phyloP scores from a whole-genome alignment of 2,329 filamentous ascomycete species.

The Tolypocladium ovalisporum region DNA sequence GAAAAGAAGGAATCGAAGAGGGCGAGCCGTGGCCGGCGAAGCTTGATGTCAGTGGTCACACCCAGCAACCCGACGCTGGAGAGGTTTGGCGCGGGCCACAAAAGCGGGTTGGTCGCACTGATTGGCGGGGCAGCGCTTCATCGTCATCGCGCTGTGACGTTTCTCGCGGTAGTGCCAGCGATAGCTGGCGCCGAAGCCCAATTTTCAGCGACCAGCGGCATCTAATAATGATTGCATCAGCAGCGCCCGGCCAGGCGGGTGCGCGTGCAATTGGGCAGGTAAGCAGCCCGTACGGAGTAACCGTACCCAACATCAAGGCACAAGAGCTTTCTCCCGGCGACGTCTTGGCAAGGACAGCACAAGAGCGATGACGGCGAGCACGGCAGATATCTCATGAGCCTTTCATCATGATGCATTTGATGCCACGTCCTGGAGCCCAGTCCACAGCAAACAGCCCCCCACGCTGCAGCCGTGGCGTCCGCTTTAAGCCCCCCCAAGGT shows the following conservation, averaged over 20 bases:
- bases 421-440: neutral
- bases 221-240: neutral
- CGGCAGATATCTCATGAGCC: neutral
- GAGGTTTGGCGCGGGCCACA: constrained; percentile 6
- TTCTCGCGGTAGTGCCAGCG: neutral
- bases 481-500: neutral
- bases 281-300: too few species aligned
- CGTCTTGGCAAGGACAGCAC: neutral
- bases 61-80: constrained; percentile 2
- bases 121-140: neutral
- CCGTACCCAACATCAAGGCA: too few species aligned
- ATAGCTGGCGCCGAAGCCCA: neutral
- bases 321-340: neutral
- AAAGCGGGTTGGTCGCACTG: neutral
- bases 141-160: neutral
- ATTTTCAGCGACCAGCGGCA: neutral
- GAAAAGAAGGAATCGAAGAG: neutral
- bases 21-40: neutral
- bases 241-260: neutral
- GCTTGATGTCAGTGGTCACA: constrained; percentile 1
- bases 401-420: neutral
- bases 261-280: neutral
- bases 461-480: neutral
- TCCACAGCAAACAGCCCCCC: neutral
- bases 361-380: neutral